Base-by-base conservation (phyloP, 1,284 basidiomycete species). In the Grifola frondosa region DNA sequence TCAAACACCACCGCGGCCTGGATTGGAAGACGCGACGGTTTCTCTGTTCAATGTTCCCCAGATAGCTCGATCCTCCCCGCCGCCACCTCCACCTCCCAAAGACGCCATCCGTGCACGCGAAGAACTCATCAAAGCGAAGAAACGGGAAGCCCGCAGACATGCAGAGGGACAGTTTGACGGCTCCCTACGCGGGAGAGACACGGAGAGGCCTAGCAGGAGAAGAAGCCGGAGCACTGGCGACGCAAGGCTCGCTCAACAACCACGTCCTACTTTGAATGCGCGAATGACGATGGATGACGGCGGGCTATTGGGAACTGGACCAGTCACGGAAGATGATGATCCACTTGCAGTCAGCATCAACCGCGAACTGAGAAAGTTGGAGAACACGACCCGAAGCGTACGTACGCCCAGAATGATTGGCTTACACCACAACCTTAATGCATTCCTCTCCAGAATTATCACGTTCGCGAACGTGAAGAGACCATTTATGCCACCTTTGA, bases 401-500 rank as follows among this genome's bases (percentile, higher is more conserved):
- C 61, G 78, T 60, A 23, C 12, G 16, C 20, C 24, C 11, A 12
- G 24, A 35, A 6, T 9, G 3, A n/a, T 7, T 23, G 7, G 5
- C 22, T 26, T 21, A 11, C 5, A 23, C 38, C n/a, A 16, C 23
- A 4, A 10, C 35, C 21, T 20, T 22, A 16, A n/a, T 29, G 15
- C 31, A 32, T 36, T 30, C 20, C 30, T 17, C 10, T 21, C 30
- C 42, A 75, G 53, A 75, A 70, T 47, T 85, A 86, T 64, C 73
- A 72, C 33, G 70, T 95, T 41, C 79, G 83, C 16, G 82, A 91
- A 61, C 84, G 76, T 30, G 76, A 80, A 52, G 74, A 70, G 24
- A 85, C 78, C n/a, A 89, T 94, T 31, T 88, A 89, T 56, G 91
- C 90, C 5, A 86, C 85, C 12, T 83, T 86, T 10, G 85, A 87